Conservation (phyloP, 2,329 filamentous ascomycete genomes). For the Cladosporium halotolerans region DNA sequence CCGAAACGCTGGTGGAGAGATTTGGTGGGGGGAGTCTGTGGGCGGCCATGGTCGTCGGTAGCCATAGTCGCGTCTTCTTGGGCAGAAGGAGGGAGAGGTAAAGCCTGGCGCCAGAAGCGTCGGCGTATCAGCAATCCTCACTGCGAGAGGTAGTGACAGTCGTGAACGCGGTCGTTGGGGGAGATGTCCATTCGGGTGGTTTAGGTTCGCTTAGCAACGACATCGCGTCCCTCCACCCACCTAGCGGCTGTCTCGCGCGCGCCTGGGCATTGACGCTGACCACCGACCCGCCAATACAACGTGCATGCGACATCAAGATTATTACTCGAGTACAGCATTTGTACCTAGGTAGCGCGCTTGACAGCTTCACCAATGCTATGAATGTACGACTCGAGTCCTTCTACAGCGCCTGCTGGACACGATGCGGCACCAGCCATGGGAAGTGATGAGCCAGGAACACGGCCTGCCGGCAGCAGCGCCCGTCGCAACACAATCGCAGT, state of each 20-base stretch:
- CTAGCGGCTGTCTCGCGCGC: too few relatives aligned
- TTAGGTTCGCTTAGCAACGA: too few relatives aligned
- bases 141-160: too few relatives aligned
- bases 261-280: too few relatives aligned
- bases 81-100: not conserved
- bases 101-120: not conserved
- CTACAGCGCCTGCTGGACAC: not conserved
- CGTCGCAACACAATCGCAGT: constrained; percentile 10
- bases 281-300: too few relatives aligned
- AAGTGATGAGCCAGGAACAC: not conserved
- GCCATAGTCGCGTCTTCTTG: not conserved
- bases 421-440: constrained; percentile 6
- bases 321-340: too few relatives aligned
- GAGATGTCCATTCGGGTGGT: too few relatives aligned
- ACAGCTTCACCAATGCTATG: not conserved
- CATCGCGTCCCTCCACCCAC: too few relatives aligned
- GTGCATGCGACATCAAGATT: too few relatives aligned
- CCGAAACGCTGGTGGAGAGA: constrained; percentile 3
- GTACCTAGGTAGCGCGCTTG: too few relatives aligned
- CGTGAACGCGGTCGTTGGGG: too few relatives aligned
- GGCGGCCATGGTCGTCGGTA: constrained; percentile 1
- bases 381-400: constrained; percentile 2
- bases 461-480: constrained; percentile 1
- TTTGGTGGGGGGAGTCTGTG: constrained; percentile 9
- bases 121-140: not conserved